These are phyloP conservation scores for Neocallimastix lanati DNA, from an alignment of 192 early-diverging fungal genomes.

Conservation along the genomic window DNA sequence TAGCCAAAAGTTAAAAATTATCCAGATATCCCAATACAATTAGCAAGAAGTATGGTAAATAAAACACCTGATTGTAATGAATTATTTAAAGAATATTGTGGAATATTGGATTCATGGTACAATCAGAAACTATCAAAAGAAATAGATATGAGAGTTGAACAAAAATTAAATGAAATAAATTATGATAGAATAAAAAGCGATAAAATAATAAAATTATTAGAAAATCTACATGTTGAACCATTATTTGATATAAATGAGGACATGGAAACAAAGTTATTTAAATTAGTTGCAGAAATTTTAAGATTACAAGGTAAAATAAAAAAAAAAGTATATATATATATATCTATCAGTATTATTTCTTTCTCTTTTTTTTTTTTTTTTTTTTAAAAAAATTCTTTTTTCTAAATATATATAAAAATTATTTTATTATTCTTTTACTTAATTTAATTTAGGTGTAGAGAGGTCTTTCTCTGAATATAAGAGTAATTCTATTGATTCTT, in stretches of 20 bases:
- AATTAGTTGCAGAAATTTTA: background rate
- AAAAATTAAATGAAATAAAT: background rate
- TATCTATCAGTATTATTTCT: too few relatives aligned
- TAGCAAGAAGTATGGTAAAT: background rate
- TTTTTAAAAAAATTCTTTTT: too few relatives aligned
- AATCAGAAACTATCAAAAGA: background rate
- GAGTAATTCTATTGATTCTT: background rate
- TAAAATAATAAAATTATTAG: background rate
- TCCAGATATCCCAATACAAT: background rate
- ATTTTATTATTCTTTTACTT: too few relatives aligned
- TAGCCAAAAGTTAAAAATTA: background rate
- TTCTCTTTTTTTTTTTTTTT: too few relatives aligned
- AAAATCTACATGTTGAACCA: background rate
- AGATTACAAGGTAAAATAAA: background rate
- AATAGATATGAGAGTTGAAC: background rate
- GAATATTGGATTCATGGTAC: background rate
- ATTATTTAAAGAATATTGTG: background rate
- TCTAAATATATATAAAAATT: too few relatives aligned
- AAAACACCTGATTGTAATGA: background rate
- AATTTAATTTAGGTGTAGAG: background rate
- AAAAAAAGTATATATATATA: background rate
- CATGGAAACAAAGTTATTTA: background rate
- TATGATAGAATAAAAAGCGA: background rate
- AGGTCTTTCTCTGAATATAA: background rate
- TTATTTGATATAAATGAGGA: background rate